Percentiles rank a stretch among this genome's conserved stretches.
Conservation (phyloP, 129 eudicot genomes). For the Erigeron canadensis region DNA sequence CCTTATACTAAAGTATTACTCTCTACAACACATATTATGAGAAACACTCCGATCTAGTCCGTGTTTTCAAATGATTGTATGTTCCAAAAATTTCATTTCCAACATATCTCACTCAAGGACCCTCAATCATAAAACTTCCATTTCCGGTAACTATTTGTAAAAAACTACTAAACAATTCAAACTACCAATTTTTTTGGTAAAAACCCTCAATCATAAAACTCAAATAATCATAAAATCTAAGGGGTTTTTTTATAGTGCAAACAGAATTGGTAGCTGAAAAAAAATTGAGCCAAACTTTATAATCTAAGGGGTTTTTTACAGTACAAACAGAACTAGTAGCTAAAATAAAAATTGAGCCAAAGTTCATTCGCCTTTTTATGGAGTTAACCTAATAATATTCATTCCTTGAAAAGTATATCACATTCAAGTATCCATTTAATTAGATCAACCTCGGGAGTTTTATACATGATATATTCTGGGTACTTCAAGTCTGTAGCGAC, state of each 20-base stretch:
- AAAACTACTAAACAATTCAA: not conserved
- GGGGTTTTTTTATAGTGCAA: not conserved
- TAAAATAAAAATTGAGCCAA: not conserved
- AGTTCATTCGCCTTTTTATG: not conserved
- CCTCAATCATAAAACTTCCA: no score
- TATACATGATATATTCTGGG: slow-evolving; percentile 74
- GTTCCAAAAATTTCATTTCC: no score
- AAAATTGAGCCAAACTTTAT: not conserved
- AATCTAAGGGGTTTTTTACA: not conserved
- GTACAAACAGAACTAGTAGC: not conserved
- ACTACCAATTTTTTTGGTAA: not conserved
- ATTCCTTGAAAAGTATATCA: not conserved
- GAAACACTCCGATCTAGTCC: no score
- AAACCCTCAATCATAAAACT: not conserved
- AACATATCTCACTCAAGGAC: no score
- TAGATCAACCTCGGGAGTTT: slow-evolving; percentile 61
- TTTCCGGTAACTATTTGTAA: not conserved
- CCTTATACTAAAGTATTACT: no score
- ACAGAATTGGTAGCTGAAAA: not conserved
- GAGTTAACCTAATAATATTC: not conserved
- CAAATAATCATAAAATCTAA: not conserved
- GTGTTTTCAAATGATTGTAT: no score
- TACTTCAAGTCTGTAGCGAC: slow-evolving; percentile 75
- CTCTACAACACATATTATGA: no score
- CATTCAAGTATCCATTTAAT: slow-evolving; percentile 17